Conservation (phyloP, 1,284 basidiomycete genomes). For the Marasmius fiardii region DNA sequence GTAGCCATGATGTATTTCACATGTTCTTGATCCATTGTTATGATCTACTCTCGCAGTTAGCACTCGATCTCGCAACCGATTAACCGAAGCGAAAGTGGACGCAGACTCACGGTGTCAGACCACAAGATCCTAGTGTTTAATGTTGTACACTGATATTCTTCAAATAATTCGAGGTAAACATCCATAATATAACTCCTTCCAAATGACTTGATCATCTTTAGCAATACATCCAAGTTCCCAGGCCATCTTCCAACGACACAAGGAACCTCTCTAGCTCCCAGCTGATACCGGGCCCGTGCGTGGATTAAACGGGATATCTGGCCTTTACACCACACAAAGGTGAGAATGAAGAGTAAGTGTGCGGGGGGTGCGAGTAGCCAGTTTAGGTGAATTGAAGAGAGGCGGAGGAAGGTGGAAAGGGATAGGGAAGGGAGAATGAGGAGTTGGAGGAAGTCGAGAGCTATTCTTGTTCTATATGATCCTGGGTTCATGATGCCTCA, state of each 20-base stretch:
- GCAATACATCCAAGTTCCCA: slow-evolving; percentile 66
- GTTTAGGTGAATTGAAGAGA: slow-evolving; percentile 26
- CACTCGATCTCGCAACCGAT: background rate
- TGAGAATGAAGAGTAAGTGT: slow-evolving; percentile 38
- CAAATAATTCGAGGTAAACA: slow-evolving; percentile 60
- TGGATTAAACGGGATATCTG: slow-evolving; percentile 33
- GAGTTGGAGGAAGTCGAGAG: slow-evolving; percentile 31
- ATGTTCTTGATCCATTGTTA: slow-evolving; percentile 70
- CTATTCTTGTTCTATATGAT: slow-evolving; percentile 21
- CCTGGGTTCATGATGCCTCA: slow-evolving; percentile 17
- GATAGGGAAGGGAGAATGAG: slow-evolving; percentile 36
- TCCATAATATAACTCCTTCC: slow-evolving; percentile 58
- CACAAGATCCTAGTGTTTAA: slow-evolving; percentile 65
- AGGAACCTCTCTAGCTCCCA: slow-evolving; percentile 51
- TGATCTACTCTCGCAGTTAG: slow-evolving; percentile 39
- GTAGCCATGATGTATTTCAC: slow-evolving; percentile 63
- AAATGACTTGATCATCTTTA: slow-evolving; percentile 51
- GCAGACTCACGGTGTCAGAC: slow-evolving; percentile 53
- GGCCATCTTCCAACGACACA: slow-evolving; percentile 67
- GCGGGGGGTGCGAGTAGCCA: slow-evolving; percentile 27
- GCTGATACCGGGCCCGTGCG: slow-evolving; percentile 36
- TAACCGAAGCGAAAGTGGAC: background rate
- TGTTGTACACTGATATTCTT: slow-evolving; percentile 65
- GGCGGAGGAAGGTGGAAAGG: slow-evolving; percentile 27
- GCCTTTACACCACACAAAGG: slow-evolving; percentile 35